A percentile compares a stretch with the other conserved stretches of the same genome.
phyloP scores from a whole-genome alignment of 805 yeast species.

The Yarrowia porcina region DNA sequence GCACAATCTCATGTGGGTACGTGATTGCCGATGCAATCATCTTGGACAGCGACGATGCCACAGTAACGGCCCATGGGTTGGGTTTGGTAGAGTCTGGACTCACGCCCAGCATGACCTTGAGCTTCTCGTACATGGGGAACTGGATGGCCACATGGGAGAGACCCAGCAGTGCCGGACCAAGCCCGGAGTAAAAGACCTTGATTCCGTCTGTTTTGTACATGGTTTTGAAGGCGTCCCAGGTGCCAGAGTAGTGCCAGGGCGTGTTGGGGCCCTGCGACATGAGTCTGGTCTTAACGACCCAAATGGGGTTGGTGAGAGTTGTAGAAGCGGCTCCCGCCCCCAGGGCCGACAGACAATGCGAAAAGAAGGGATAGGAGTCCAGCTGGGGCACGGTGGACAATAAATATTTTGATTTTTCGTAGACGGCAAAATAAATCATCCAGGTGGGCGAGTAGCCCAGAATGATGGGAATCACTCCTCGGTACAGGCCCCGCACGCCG shows the following conservation, averaged over 20 bases:
- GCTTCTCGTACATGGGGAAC: constrained; percentile 85
- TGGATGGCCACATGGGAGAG: constrained; percentile 92
- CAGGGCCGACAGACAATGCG: constrained; percentile 59
- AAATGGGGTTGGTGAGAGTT: constrained; percentile 83
- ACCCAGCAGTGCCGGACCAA: constrained; percentile 87
- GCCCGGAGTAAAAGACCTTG: constrained; percentile 79
- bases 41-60: constrained; percentile 77
- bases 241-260: constrained; percentile 59
- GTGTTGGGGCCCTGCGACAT: constrained; percentile 55
- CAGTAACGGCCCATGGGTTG: constrained; percentile 32
- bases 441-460: constrained; percentile 96
- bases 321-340: constrained; percentile 88
- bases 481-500: constrained; percentile 77
- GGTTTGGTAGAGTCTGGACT: constrained; percentile 4
- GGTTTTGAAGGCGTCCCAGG: constrained; percentile 75
- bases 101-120: constrained; percentile 52
- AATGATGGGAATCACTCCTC: constrained; percentile 89
- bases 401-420: constrained; percentile 66
- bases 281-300: constrained; percentile 95
- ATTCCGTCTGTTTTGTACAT: constrained; percentile 81
- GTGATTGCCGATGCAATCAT: constrained; percentile 86
- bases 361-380: constrained; percentile 37
- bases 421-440: constrained; percentile 91
- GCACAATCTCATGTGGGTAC: constrained; percentile 90
- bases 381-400: constrained; percentile 38